Conservation (phyloP, 139 green algal genomes). For the Closterium sp. region DNA sequence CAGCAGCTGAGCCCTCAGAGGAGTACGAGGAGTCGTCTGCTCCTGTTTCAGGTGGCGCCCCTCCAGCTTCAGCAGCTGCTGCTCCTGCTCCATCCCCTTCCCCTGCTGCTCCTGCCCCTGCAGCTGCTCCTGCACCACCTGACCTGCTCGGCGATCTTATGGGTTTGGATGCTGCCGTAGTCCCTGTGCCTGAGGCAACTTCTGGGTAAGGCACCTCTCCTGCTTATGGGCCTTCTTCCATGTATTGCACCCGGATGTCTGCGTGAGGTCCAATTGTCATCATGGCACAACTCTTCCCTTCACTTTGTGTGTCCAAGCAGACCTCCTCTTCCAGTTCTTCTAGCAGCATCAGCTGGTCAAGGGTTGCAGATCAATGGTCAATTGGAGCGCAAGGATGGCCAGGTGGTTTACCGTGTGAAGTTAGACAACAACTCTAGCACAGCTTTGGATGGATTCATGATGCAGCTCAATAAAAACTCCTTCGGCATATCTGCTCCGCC, state of each 20-base stretch:
- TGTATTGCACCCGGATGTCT: background rate
- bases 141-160: slow-evolving; percentile 75
- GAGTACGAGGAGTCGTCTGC: background rate
- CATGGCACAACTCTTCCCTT: background rate
- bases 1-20: background rate
- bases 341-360: slow-evolving; percentile 70
- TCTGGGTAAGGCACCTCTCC: background rate
- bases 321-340: slow-evolving; percentile 62
- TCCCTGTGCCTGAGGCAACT: background rate
- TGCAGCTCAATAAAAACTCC: slow-evolving; percentile 92
- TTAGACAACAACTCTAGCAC: slow-evolving; percentile 66
- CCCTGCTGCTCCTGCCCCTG: background rate
- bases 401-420: slow-evolving; percentile 66
- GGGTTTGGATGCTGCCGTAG: slow-evolving; percentile 57
- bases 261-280: background rate
- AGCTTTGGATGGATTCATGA: slow-evolving; percentile 84
- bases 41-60: background rate
- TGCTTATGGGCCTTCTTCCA: background rate
- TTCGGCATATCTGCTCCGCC: slow-evolving; percentile 74
- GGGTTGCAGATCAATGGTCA: slow-evolving; percentile 71
- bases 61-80: background rate
- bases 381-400: slow-evolving; percentile 58
- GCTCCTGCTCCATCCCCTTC: background rate
- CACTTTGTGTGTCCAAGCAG: slow-evolving; percentile 17
- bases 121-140: background rate